Evolutionary conservation across 768 basidiomycete genomes (phyloP).

Genomic region (Neoboletus magnificus): DNA sequence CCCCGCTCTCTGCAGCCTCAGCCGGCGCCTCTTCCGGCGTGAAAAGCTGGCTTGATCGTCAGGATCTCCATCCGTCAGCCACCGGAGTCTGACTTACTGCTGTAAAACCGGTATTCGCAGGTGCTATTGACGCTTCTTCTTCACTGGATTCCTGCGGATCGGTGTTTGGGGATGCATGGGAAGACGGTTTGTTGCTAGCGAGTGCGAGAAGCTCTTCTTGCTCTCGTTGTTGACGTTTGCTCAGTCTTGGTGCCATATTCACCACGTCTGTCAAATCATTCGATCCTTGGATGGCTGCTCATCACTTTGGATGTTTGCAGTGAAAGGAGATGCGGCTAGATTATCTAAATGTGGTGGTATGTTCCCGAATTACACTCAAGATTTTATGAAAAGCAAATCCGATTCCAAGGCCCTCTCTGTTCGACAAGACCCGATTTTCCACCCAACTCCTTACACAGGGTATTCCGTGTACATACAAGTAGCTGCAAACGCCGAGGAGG

Average conservation of each 20-base stretch:
- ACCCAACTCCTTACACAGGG: not conserved
- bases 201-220: constrained; percentile 73
- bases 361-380: not conserved
- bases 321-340: not conserved
- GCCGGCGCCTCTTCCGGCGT: constrained; percentile 30
- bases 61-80: constrained; percentile 11
- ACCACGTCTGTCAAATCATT: constrained; percentile 1
- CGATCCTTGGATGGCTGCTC: not conserved
- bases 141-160: constrained; percentile 34
- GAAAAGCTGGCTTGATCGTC: constrained; percentile 39
- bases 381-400: not conserved
- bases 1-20: constrained; percentile 16
- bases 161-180: not conserved
- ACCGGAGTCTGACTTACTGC: constrained; percentile 35
- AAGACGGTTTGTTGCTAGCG: constrained; percentile 27
- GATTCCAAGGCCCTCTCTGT: not conserved
- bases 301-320: not conserved
- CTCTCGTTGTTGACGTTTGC: constrained; percentile 85
- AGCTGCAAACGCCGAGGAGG: not conserved
- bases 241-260: constrained; percentile 67
- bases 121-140: constrained; percentile 36
- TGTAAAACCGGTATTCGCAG: constrained; percentile 37
- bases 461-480: not conserved
- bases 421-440: not conserved
- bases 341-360: not conserved